Evolutionary conservation across 2,329 filamentous ascomycete species (phyloP), one percentile per base, ranked within the genome.

Genomic region (Biscogniauxia mediterranea): DNA sequence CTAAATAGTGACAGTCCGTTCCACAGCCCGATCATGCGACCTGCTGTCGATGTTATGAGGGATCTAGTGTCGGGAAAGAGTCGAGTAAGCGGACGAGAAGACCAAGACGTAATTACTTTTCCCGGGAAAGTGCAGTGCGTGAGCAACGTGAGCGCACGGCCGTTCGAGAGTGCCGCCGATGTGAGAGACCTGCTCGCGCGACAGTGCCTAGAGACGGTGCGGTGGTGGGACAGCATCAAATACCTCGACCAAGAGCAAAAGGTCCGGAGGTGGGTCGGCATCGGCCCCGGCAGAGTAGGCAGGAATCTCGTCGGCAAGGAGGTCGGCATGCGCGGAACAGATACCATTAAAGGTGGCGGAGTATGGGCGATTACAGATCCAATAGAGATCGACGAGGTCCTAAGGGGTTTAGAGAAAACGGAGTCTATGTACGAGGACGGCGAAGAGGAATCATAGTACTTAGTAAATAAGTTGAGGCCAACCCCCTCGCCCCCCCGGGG

Each of bases 221-320:
- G 86, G 61, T 98, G 94, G 94, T 97, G 93, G 88, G 92, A 96
- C 68, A 95, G 91, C 70, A 93, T 98, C 70, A 88, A 87, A 67
- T 97, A 96, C 71, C 79, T 97, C 55, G 92, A 97, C 74, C 88
- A 95, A 73, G 87, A 95, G 69, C 85, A 89, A 71, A 89, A 89
- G 64, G 91, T 97, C 19, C 83, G 88, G 69, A 82, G 93, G 59
- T 97, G 94, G 90, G 85, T 98, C 55, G 94, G 94, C 52, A 92
- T 98, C 64, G 94, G 94, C 0, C 94, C 94, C 0, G 94, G 94
- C 5, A 96, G 96, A 74, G 94, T 98, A 1, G 94, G 94, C 0
- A 84, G 93, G 60, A 97, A 97, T 74, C 81, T 98, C 7, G 93
- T 98, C 1, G 93, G 93, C 13, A 97, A 97, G 77, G 94, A 97